Evolutionary conservation across 176 grass and related monocot genomes (phyloP).

Genomic region (Ampelocalamus luodianensis): DNA sequence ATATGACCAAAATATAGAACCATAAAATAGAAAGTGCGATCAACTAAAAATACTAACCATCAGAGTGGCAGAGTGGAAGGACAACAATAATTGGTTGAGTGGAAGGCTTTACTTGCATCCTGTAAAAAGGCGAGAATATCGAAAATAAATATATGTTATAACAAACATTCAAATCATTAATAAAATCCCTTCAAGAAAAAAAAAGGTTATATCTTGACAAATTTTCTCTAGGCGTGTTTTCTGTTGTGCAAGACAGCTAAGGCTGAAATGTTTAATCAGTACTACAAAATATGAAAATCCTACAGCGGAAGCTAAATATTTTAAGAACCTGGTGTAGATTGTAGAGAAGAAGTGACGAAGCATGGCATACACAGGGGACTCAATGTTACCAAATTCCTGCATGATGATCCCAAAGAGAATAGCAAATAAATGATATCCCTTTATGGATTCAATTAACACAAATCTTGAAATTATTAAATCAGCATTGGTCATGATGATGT

Average conservation of each 20-base stretch:
- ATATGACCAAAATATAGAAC: neutral
- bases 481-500: too few relatives aligned
- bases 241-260: neutral
- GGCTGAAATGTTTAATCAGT: neutral
- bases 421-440: too few relatives aligned
- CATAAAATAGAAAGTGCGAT: slow-evolving; percentile 18
- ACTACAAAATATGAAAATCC: neutral
- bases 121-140: slow-evolving; percentile 41
- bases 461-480: too few relatives aligned
- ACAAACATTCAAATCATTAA: too few relatives aligned
- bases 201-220: too few relatives aligned
- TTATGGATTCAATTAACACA: too few relatives aligned
- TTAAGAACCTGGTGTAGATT: slow-evolving; percentile 72
- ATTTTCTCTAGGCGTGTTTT: neutral
- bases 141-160: too few relatives aligned
- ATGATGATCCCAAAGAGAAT: too few relatives aligned
- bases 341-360: slow-evolving; percentile 66
- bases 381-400: too few relatives aligned
- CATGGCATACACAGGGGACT: too few relatives aligned
- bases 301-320: neutral
- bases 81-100: slow-evolving; percentile 82
- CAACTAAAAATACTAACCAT: slow-evolving; percentile 62
- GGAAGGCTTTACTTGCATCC: slow-evolving; percentile 95
- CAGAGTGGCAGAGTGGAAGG: slow-evolving; percentile 86
- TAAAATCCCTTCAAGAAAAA: too few relatives aligned